Percentiles rank a stretch among this genome's conserved stretches.
These are phyloP conservation scores for Bisporella sp. DNA, from an alignment of 2,329 filamentous ascomycete species.

Conservation along the genomic window DNA sequence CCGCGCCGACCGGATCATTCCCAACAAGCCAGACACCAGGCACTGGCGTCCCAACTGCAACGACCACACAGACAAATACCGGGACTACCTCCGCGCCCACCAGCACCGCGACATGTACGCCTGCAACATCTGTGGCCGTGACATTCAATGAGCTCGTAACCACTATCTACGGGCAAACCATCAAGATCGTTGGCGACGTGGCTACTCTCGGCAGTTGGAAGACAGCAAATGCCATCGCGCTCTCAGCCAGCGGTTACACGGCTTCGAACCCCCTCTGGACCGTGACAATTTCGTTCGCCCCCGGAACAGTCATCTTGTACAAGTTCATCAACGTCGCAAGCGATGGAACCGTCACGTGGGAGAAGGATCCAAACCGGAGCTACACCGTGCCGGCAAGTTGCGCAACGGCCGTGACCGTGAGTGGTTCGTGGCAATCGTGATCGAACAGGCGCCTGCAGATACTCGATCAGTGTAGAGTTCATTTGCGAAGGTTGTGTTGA, in stretches of 20 bases:
- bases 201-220: conserved; percentile 58
- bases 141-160: conserved; percentile 53
- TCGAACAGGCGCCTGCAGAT: no score
- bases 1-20: conserved; percentile 36
- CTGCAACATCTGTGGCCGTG: conserved; percentile 44
- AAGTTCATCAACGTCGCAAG: conserved; percentile 58
- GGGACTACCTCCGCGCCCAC: conserved; percentile 6
- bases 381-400: conserved; percentile 21
- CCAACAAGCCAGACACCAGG: conserved; percentile 32
- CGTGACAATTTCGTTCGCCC: conserved; percentile 44
- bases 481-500: no score
- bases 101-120: conserved; percentile 33
- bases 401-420: conserved; percentile 17
- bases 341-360: conserved; percentile 54
- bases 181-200: conserved; percentile 58
- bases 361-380: conserved; percentile 41
- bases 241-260: conserved; percentile 55
- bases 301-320: conserved; percentile 54
- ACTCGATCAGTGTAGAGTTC: no score
- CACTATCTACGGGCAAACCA: conserved; percentile 54
- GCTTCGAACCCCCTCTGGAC: conserved; percentile 54
- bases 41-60: conserved; percentile 2
- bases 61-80: conserved; percentile 10
- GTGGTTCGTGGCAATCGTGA: conserved; percentile 15
- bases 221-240: conserved; percentile 41